Conservation (phyloP, 1,284 basidiomycete species). For the Cryptococcus sp. region DNA sequence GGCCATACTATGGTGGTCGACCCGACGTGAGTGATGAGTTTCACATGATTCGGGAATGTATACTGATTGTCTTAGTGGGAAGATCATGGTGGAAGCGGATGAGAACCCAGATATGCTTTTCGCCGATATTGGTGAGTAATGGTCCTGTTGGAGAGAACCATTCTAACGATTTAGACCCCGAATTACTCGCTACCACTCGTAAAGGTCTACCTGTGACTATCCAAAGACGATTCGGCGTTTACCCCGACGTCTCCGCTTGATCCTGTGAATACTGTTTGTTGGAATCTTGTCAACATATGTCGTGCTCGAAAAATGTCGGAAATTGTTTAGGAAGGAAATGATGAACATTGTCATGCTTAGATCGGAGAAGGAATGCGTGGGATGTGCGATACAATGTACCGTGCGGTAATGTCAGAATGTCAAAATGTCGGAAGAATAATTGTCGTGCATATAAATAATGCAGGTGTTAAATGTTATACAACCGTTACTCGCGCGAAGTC, state of each 20-base stretch:
- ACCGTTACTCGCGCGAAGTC: not conserved
- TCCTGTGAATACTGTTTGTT: too few relatives aligned
- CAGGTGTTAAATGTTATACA: not conserved
- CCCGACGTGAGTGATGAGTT: slow-evolving; percentile 62
- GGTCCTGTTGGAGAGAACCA: not conserved
- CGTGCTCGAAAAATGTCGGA: too few relatives aligned
- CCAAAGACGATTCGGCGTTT: slow-evolving; percentile 88
- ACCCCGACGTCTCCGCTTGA: slow-evolving; percentile 59
- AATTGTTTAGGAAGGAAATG: too few relatives aligned
- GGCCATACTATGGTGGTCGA: slow-evolving; percentile 86
- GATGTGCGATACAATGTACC: too few relatives aligned
- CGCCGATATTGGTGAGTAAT: slow-evolving; percentile 68
- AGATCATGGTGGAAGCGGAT: slow-evolving; percentile 69
- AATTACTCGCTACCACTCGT: slow-evolving; percentile 63
- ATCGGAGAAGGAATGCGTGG: too few relatives aligned
- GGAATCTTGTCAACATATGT: too few relatives aligned
- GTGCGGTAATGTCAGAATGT: too few relatives aligned
- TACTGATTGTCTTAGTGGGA: slow-evolving; percentile 57
- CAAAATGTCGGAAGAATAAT: too few relatives aligned
- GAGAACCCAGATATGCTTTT: slow-evolving; percentile 78
- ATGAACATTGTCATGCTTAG: too few relatives aligned
- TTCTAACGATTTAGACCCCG: slow-evolving; percentile 59
- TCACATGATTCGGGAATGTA: not conserved
- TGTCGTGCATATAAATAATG: too few relatives aligned
- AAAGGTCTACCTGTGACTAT: slow-evolving; percentile 78